Conservation (phyloP, 2,329 filamentous ascomycete species). For the Claviceps arundinis region DNA sequence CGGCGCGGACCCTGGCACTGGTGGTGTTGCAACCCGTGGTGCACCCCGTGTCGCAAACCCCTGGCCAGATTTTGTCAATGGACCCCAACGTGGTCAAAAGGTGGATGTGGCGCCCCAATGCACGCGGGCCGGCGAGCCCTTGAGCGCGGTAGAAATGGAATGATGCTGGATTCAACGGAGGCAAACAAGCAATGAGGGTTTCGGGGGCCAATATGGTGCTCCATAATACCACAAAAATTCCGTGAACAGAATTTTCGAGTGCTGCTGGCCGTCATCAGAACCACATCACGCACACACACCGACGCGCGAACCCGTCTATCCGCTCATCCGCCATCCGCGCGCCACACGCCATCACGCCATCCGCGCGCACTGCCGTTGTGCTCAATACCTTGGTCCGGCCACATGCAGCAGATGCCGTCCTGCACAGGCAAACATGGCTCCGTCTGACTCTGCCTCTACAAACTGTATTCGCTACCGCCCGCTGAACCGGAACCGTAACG, state of each 20-base stretch:
- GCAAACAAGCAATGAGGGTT: neutral
- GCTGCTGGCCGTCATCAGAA: neutral
- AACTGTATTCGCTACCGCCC: slow-evolving; percentile 8
- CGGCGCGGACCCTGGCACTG: too few relatives aligned
- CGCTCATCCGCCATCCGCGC: too few relatives aligned
- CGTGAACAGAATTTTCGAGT: neutral
- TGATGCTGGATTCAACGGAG: neutral
- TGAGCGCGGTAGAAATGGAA: neutral
- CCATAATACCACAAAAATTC: neutral
- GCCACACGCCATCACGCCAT: too few relatives aligned
- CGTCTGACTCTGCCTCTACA: neutral
- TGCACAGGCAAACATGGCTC: neutral
- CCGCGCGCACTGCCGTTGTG: neutral
- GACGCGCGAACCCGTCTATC: too few relatives aligned
- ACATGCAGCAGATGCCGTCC: neutral
- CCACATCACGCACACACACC: neutral
- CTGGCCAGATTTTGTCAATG: neutral
- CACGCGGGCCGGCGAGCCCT: neutral
- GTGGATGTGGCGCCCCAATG: neutral
- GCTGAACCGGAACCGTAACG: slow-evolving; percentile 12
- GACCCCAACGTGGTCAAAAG: neutral
- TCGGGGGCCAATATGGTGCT: neutral
- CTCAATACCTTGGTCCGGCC: neutral
- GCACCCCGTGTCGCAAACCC: too few relatives aligned
- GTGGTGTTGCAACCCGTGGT: too few relatives aligned